Conservation (phyloP, 192 early-diverging fungal species). For the Pilobolus umbonatus region DNA sequence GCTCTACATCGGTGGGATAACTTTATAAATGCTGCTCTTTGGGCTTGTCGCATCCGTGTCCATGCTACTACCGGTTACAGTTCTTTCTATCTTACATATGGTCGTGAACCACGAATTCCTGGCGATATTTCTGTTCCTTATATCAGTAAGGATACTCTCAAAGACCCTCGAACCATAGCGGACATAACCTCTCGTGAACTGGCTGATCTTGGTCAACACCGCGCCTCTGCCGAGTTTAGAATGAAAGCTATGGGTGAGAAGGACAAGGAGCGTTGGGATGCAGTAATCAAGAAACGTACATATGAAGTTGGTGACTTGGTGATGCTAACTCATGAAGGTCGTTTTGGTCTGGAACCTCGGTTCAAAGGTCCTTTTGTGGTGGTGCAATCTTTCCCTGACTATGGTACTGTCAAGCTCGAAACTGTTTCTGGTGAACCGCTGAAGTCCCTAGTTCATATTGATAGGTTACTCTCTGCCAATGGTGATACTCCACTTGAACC, state of each 20-base stretch:
- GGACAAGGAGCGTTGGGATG: slow-evolving; percentile 13
- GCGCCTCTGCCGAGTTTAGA: neutral
- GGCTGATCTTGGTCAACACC: neutral
- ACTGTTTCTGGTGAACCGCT: neutral
- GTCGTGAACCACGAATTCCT: slow-evolving; percentile 1
- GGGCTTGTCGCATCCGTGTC: slow-evolving; percentile 4
- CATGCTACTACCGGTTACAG: slow-evolving; percentile 5
- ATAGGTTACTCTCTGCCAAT: neutral
- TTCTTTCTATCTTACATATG: slow-evolving; percentile 2
- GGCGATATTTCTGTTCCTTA: neutral
- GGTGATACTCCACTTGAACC: neutral
- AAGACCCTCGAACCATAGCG: neutral
- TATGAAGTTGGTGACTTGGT: slow-evolving; percentile 2
- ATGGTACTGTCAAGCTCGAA: neutral
- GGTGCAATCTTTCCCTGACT: neutral
- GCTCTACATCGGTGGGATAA: slow-evolving; percentile 11
- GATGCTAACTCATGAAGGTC: neutral
- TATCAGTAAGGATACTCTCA: neutral
- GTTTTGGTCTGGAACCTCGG: slow-evolving; percentile 2
- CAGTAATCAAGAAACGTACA: neutral
- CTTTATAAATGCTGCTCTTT: slow-evolving; percentile 2
- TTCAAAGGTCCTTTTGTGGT: slow-evolving; percentile 10
- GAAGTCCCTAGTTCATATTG: neutral
- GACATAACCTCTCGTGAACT: slow-evolving; percentile 7
- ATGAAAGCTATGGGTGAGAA: neutral